Evolutionary conservation across 352 stramenopile genomes (phyloP).

Genomic region (Elongisporangium senticosum): DNA sequence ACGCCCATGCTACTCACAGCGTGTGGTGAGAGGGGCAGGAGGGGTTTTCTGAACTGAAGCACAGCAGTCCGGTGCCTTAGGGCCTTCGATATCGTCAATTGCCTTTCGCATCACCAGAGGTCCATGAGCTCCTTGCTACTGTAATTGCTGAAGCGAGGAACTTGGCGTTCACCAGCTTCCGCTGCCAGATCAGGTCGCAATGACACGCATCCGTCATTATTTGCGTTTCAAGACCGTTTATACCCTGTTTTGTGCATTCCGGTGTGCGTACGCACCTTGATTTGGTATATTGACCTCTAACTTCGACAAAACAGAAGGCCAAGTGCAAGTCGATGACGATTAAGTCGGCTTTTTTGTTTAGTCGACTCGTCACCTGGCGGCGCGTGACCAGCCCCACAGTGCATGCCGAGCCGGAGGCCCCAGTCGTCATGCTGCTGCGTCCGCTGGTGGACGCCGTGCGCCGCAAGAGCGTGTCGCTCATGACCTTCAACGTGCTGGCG

Average conservation of each 20-base stretch:
- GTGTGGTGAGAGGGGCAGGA: neutral
- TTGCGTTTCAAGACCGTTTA: neutral
- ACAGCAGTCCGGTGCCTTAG: neutral
- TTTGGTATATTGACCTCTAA: neutral
- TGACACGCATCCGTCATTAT: neutral
- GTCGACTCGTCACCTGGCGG: neutral
- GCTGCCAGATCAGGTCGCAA: neutral
- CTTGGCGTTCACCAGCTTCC: too few species aligned
- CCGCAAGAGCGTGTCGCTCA: conserved; percentile 54
- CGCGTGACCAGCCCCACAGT: neutral
- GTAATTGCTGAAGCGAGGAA: too few species aligned
- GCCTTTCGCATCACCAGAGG: neutral
- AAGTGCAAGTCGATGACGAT: neutral
- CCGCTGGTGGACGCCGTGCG: conserved; percentile 19
- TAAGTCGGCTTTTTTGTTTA: neutral
- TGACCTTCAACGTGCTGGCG: conserved; percentile 86
- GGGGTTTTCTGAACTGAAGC: neutral
- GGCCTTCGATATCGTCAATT: neutral
- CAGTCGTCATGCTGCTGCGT: conserved; percentile 6
- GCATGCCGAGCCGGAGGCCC: neutral
- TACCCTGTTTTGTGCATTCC: neutral
- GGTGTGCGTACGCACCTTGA: neutral
- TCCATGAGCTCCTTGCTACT: too few species aligned
- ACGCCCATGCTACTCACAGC: too few species aligned
- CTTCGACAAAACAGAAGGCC: neutral